Evolutionary conservation across 768 basidiomycete genomes (phyloP), one percentile per base, ranked within the genome.

Genomic region (Ephemerocybe angulata): DNA sequence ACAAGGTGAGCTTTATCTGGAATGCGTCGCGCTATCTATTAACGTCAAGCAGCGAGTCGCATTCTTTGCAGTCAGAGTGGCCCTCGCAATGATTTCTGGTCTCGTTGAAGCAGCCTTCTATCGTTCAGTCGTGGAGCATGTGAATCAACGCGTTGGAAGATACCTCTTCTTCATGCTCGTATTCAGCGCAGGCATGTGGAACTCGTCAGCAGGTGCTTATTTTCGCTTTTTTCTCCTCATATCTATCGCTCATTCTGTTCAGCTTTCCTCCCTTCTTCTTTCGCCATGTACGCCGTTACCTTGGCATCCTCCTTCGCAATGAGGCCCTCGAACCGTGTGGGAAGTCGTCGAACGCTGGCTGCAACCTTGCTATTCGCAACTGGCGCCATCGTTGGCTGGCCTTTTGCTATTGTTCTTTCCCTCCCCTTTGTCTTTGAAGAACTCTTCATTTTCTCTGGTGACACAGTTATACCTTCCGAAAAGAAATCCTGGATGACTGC

Each of bases 181-280:
- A 37, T 83, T 87, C 64, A 94, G 86, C 63, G 86, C 95, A 15
- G 97, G 94, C 50, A 93, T 98, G 90, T 99, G 92, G 92, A 90
- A 84, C 61, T 88, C 96, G 3, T 80, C 93, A 48, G 76, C 88
- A 46, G 85, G 95, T 93, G 62, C 58, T 78, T 71, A 27, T 24
- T 37, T 25, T 19, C 5, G 29, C 5, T 22, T 4, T n/a, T 17
- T 27, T 22, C 12, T 52, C 24, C 31, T 25, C 40, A 25, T 56
- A 61, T 13, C 62, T 60, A 53, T 37, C 47, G 46, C 54, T 17
- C 41, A 17, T 17, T 33, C 3, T 15, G 30, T 37, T 30, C 58
- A 97, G 92, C 97, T 1, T 89, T 99, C 74, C 79, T 99, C 10
- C 94, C 96, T 0, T 98, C 96, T 15, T 87, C 94, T 11, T 98